These are phyloP conservation scores for Penicillium macrosclerotiorum DNA, from an alignment of 495 filamentous ascomycete species.

Conservation along the genomic window DNA sequence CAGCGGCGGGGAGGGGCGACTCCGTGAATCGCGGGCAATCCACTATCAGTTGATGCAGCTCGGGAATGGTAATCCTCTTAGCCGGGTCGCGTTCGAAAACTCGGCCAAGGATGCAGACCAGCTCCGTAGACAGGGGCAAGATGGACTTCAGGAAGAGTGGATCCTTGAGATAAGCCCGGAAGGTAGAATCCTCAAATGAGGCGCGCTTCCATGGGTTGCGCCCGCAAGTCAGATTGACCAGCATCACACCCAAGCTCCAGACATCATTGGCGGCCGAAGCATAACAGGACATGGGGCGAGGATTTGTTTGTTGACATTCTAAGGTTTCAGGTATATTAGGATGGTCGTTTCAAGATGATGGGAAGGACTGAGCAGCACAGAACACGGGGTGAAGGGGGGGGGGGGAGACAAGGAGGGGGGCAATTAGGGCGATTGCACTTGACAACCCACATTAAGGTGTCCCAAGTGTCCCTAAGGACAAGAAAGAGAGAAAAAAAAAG, in stretches of 20 bases:
- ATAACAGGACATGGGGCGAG: slow-evolving; percentile 77
- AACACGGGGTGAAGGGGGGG: slow-evolving; percentile 3
- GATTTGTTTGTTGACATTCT: slow-evolving; percentile 92
- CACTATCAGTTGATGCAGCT: slow-evolving; percentile 74
- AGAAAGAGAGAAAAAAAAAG: slow-evolving; percentile 2
- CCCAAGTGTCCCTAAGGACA: neutral
- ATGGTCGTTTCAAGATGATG: slow-evolving; percentile 5
- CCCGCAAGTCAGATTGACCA: slow-evolving; percentile 96
- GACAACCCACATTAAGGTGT: no score
- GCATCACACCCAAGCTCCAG: slow-evolving; percentile 95
- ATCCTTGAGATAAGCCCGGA: slow-evolving; percentile 85
- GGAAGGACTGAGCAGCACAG: no score
- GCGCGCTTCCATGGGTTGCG: slow-evolving; percentile 99
- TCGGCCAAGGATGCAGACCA: slow-evolving; percentile 82
- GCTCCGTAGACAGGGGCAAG: slow-evolving; percentile 83
- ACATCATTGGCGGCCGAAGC: slow-evolving; percentile 93
- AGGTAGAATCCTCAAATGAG: slow-evolving; percentile 89
- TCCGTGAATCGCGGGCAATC: slow-evolving; percentile 75
- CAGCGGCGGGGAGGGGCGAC: slow-evolving; percentile 20
- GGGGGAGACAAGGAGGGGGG: no score
- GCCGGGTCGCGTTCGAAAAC: slow-evolving; percentile 89
- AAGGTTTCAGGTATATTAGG: slow-evolving; percentile 20
- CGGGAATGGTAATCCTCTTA: slow-evolving; percentile 79
- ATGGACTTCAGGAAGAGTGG: slow-evolving; percentile 89
- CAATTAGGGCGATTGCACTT: no score